A percentile compares a stretch with the other conserved stretches of the same genome.
Conservation (phyloP, 768 basidiomycete genomes). For the Suillus luteus region DNA sequence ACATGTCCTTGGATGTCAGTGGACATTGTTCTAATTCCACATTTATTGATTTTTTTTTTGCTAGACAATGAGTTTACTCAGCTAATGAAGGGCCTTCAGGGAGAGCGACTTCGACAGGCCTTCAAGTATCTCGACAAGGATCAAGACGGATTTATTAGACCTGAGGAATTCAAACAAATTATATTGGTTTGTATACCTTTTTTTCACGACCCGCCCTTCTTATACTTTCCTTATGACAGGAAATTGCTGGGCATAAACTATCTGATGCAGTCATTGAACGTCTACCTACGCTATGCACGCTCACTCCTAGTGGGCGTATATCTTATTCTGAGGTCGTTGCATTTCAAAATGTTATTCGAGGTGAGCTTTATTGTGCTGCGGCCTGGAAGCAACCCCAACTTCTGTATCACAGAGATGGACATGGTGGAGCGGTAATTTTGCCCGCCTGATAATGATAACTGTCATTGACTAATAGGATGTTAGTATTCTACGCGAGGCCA, state of each 20-base stretch:
- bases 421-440: conserved; percentile 78
- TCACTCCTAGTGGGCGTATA: conserved; percentile 88
- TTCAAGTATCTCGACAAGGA: conserved; percentile 91
- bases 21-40: conserved; percentile 1
- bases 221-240: conserved; percentile 46
- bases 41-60: conserved; percentile 3
- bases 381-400: conserved; percentile 10
- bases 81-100: conserved; percentile 97
- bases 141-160: conserved; percentile 90
- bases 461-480: conserved; percentile 12
- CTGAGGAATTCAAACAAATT: conserved; percentile 93
- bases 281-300: conserved; percentile 87
- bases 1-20: conserved; percentile 88
- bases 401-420: conserved; percentile 72
- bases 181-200: conserved; percentile 65
- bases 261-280: conserved; percentile 92
- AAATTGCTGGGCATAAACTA: conserved; percentile 96
- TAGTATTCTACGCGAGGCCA: conserved; percentile 89
- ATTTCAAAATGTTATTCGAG: conserved; percentile 94
- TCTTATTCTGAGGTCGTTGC: conserved; percentile 96
- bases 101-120: conserved; percentile 94
- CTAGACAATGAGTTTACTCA: conserved; percentile 96
- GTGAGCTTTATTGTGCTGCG: conserved; percentile 42
- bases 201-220: background rate
- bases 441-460: conserved; percentile 1